Percentiles rank a stretch among this genome's conserved stretches.
phyloP scores from a whole-genome alignment of 2,329 filamentous ascomycete species.

The Monilinia fructigena region DNA sequence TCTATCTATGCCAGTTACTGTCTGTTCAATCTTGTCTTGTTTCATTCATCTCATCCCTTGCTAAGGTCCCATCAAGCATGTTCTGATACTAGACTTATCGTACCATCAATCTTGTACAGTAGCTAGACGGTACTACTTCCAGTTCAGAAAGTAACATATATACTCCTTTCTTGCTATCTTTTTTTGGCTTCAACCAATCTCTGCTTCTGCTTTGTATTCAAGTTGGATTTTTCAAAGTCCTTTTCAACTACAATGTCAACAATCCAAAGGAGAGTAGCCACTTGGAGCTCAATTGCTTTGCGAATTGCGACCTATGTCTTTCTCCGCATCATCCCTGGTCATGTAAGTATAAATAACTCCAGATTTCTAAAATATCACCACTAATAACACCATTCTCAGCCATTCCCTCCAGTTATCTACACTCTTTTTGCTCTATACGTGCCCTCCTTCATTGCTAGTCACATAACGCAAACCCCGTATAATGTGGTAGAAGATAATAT shows the following conservation, averaged over 20 bases:
- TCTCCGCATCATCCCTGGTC: conserved; percentile 53
- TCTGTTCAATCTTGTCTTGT: neutral
- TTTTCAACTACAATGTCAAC: conserved; percentile 5
- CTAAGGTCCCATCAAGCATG: neutral
- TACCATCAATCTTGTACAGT: neutral
- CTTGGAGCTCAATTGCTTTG: conserved; percentile 49
- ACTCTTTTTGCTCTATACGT: conserved; percentile 66
- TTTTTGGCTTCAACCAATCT: neutral
- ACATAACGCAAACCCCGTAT: conserved; percentile 55
- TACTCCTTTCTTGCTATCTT: neutral
- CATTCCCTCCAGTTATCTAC: conserved; percentile 50
- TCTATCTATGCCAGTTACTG: neutral
- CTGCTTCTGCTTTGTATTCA: neutral
- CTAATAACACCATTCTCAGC: conserved; percentile 26
- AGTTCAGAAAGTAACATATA: neutral
- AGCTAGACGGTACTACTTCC: neutral
- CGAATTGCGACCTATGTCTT: conserved; percentile 56
- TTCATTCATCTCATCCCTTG: conserved; percentile 3
- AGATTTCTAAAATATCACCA: neutral
- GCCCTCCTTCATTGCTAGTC: conserved; percentile 60
- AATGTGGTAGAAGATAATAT: conserved; percentile 59
- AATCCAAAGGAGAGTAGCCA: conserved; percentile 32
- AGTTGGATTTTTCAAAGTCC: neutral
- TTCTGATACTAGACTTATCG: conserved; percentile 2
- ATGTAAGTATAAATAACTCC: conserved; percentile 34